These are phyloP conservation scores for Rhodomyrtus tomentosa DNA, from an alignment of 345 rosid genomes.

Conservation along the genomic window DNA sequence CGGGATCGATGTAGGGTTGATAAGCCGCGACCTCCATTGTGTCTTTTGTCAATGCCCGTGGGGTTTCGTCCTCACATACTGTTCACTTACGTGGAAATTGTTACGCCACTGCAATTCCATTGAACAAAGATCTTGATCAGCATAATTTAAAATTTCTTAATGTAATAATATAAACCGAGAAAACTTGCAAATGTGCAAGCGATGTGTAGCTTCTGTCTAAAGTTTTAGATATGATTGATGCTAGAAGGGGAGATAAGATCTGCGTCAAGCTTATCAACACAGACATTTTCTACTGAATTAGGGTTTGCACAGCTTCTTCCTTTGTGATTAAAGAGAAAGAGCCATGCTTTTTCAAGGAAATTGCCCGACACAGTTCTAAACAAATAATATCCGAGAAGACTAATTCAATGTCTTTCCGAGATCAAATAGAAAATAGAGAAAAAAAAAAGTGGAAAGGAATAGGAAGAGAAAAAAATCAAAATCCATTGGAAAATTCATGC, in stretches of 20 bases:
- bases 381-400: neutral
- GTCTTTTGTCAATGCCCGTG: neutral
- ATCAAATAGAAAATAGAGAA: neutral
- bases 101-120: neutral
- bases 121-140: neutral
- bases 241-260: neutral
- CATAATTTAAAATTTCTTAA: neutral
- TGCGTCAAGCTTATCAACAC: neutral
- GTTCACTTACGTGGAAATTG: neutral
- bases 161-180: too few relatives aligned
- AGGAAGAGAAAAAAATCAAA: neutral
- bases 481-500: neutral
- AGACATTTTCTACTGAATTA: neutral
- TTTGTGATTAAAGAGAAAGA: neutral
- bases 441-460: neutral
- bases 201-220: neutral
- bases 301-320: neutral
- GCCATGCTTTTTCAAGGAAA: neutral
- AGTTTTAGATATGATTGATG: neutral
- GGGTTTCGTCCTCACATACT: neutral
- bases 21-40: conserved; percentile 50
- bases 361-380: neutral
- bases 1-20: conserved; percentile 73
- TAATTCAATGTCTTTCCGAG: neutral
- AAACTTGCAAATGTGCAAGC: neutral